phyloP scores from a whole-genome alignment of 179 eudicot genomes.

The Spinacia oleracea region DNA sequence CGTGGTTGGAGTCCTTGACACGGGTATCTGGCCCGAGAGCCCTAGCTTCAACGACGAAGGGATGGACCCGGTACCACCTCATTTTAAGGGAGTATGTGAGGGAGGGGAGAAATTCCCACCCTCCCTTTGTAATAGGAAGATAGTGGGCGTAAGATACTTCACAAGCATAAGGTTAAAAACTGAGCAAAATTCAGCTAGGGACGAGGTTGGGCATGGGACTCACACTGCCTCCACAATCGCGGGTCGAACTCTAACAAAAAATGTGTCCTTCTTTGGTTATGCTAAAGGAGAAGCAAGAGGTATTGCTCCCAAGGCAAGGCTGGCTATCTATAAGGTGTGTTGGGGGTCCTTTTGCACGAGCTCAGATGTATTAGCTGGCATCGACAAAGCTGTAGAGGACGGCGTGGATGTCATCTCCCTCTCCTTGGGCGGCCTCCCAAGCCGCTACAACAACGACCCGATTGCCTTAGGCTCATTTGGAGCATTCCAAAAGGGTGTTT shows the following conservation, averaged over 20 bases:
- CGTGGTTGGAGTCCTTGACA: conserved; percentile 63
- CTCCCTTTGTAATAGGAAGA: conserved; percentile 55
- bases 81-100: conserved; percentile 60
- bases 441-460: conserved; percentile 5
- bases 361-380: conserved; percentile 59
- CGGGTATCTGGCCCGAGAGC: conserved; percentile 71
- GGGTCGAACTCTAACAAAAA: conserved; percentile 46
- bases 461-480: conserved; percentile 21
- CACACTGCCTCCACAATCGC: conserved; percentile 81
- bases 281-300: conserved; percentile 64
- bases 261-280: conserved; percentile 53
- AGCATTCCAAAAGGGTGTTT: conserved; percentile 21
- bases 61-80: conserved; percentile 46
- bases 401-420: conserved; percentile 62
- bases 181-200: conserved; percentile 42
- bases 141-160: conserved; percentile 63
- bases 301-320: conserved; percentile 69
- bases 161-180: conserved; percentile 19
- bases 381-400: conserved; percentile 58
- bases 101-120: conserved; percentile 49
- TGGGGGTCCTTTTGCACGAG: conserved; percentile 43
- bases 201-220: conserved; percentile 71
- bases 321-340: conserved; percentile 63
- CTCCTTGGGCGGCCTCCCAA: conserved; percentile 33
- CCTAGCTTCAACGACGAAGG: conserved; percentile 63